Conservation (phyloP, 2,329 filamentous ascomycete genomes). For the Fusarium chuoi region DNA sequence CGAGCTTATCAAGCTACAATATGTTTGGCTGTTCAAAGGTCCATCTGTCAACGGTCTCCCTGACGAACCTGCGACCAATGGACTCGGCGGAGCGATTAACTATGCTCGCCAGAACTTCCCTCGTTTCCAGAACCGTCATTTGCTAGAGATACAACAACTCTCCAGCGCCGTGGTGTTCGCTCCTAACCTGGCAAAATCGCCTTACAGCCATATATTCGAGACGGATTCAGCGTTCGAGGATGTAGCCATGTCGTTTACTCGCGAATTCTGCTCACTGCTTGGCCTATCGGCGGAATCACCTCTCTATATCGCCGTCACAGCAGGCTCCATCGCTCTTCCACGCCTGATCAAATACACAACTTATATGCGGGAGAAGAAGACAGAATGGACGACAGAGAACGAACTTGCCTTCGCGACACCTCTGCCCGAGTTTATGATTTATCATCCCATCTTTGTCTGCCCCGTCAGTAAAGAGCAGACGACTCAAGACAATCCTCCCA, state of each 20-base stretch:
- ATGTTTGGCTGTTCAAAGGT: conserved; percentile 85
- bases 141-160: conserved; percentile 82
- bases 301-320: conserved; percentile 91
- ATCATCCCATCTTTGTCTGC: conserved; percentile 97
- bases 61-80: conserved; percentile 61
- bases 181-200: conserved; percentile 78
- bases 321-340: conserved; percentile 90
- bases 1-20: conserved; percentile 90
- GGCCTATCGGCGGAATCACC: conserved; percentile 92
- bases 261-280: conserved; percentile 93
- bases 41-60: conserved; percentile 64
- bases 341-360: conserved; percentile 87
- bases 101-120: conserved; percentile 82
- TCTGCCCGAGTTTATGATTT: conserved; percentile 71
- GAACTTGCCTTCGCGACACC: conserved; percentile 85
- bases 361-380: conserved; percentile 88
- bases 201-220: conserved; percentile 82
- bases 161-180: conserved; percentile 83
- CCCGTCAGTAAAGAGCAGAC: conserved; percentile 97
- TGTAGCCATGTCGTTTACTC: conserved; percentile 86
- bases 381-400: conserved; percentile 92
- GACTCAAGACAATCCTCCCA: conserved; percentile 90
- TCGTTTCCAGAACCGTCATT: conserved; percentile 78
- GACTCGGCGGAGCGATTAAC: conserved; percentile 71
- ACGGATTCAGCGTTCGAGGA: conserved; percentile 82